Base-by-base conservation (phyloP, 768 basidiomycete genomes). In the Pisolithus tinctorius region DNA sequence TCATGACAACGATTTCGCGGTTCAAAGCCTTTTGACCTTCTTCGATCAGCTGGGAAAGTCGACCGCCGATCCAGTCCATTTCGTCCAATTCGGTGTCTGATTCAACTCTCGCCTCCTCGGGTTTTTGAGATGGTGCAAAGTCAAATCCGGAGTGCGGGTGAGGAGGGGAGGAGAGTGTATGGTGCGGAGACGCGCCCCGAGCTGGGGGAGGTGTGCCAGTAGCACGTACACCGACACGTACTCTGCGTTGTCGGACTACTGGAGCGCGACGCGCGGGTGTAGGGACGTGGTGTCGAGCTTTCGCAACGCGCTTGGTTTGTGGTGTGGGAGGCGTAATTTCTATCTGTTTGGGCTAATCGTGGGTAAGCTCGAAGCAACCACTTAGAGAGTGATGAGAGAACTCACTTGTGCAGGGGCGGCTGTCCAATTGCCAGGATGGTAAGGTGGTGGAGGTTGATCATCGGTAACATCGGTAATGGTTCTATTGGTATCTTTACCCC, bases 61-160 rank as follows among this genome's bases (percentile, higher is more conserved):
- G 81, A 55, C 79, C 82, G 17, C 86, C 84, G 53, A 91, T 85
- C 86, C 86, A 88, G 58, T 88, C 86, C 85, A 91, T 90, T 76
- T 89, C 60, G 43, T 58, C 60, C 2, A 5, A 74, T n/a, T 76
- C 72, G 29, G 69, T 65, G 6, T 71, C 71, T 8, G 69, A 68
- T 23, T 60, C 65, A 5, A 60, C 60, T 17, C 61, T 34, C 5
- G 34, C 71, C n/a, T 70, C 71, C n/a, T 64, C 65, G 23, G 43
- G 2, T 25, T 8, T 8, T 55, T 34, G 34, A 14, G 60, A 16
- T 63, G 62, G 25, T 47, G 53, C 54, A 57, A 77, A 77, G 58
- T 76, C 70, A 55, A 75, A 74, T 47, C 79, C 77, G 5, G 74
- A 71, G 45, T 64, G 66, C 10, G 64, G 53, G 41, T 67, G 57